A percentile compares a stretch with the other conserved stretches of the same genome.
These are phyloP conservation scores for Pythium phragmiticola DNA, from an alignment of 352 stramenopile genomes.

Conservation along the genomic window DNA sequence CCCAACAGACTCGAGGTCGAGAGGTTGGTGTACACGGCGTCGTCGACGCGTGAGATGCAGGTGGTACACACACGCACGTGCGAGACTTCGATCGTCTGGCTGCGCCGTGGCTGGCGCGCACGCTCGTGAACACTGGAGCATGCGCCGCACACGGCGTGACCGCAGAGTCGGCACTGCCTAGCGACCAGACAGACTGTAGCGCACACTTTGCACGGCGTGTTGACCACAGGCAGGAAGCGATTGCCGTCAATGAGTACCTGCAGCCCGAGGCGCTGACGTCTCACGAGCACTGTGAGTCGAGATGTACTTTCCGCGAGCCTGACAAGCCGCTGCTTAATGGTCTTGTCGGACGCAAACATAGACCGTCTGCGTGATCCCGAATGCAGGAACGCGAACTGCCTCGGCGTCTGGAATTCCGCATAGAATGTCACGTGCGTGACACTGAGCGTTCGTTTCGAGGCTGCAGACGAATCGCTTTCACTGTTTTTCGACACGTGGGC, in stretches of 20 bases:
- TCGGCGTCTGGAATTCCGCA: not conserved
- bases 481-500: no score
- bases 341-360: constrained; percentile 7
- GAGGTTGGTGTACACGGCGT: constrained; percentile 38
- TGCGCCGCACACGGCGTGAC: constrained; percentile 48
- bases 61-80: constrained; percentile 44
- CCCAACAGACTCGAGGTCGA: constrained; percentile 30
- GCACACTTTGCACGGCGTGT: constrained; percentile 54
- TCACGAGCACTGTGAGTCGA: constrained; percentile 43
- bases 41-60: constrained; percentile 56
- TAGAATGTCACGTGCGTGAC: no score
- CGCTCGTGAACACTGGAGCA: constrained; percentile 34
- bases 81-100: constrained; percentile 7
- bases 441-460: no score
- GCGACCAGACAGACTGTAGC: constrained; percentile 40
- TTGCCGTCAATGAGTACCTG: constrained; percentile 44
- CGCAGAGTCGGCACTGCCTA: constrained; percentile 60
- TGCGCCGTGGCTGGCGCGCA: constrained; percentile 14
- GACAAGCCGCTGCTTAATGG: constrained; percentile 19
- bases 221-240: constrained; percentile 40
- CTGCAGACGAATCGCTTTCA: no score
- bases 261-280: constrained; percentile 50
- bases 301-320: constrained; percentile 9
- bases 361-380: not conserved
- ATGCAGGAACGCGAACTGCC: not conserved